Evolutionary conservation across 148 eudicot genomes (phyloP).

Genomic region (Oxyria digyna): DNA sequence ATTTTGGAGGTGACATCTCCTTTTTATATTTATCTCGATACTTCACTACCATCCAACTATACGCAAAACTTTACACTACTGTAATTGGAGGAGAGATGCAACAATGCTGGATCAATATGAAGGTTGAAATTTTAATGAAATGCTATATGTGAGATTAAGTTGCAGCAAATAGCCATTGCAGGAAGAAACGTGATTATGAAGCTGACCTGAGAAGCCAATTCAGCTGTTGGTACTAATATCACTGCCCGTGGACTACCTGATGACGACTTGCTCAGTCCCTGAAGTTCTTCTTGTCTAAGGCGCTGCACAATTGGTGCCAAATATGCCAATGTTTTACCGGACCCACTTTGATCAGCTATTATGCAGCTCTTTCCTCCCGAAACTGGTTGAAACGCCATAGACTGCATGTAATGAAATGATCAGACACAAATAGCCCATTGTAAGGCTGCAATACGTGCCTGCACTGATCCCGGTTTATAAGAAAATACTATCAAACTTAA

Average conservation of each 20-base stretch:
- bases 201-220: constrained; percentile 86
- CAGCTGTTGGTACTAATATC: constrained; percentile 89
- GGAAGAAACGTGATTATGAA: constrained; percentile 3
- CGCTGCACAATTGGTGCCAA: constrained; percentile 78
- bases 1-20: neutral
- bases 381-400: constrained; percentile 68
- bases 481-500: neutral
- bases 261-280: constrained; percentile 59
- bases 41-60: neutral
- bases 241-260: constrained; percentile 76
- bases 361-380: constrained; percentile 70
- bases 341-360: constrained; percentile 98
- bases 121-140: neutral
- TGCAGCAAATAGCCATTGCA: neutral
- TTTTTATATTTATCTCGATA: neutral
- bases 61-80: neutral
- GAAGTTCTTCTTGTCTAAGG: constrained; percentile 76
- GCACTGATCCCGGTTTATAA: neutral
- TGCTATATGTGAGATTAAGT: neutral
- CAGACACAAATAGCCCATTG: constrained; percentile 1
- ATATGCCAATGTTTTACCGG: constrained; percentile 96
- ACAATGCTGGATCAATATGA: neutral
- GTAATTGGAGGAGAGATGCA: neutral
- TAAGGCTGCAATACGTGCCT: constrained; percentile 2
- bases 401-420: constrained; percentile 29